Base-by-base conservation (phyloP, 1,139 yeast genomes). In the Protomyces arabidopsidicola region DNA sequence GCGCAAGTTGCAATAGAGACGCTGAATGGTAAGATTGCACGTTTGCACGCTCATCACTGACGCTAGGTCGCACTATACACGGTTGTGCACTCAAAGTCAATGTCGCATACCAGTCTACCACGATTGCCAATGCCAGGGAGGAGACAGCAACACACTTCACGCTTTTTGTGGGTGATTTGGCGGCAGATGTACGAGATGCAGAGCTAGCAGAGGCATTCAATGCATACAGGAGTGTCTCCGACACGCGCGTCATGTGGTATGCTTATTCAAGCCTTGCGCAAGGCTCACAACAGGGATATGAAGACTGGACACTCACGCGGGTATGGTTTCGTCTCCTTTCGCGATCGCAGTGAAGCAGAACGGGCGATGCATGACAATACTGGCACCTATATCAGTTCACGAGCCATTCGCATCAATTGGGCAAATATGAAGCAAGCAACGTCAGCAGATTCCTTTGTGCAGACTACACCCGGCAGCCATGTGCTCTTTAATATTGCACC, bases 181-280 rank as follows among this genome's bases (percentile, higher is more conserved):
- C 90, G 45, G 81, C 87, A 10, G 96, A 90, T 70, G 87, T 90
- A 48, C 86, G 88, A 71, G 97, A 90, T 74, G 95, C 87, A 69
- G 75, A 82, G 20, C 79, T 90, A 68, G 79, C 78, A 61, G 77
- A 75, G 55, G 81, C 88, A 6, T 90, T 90, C 72, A 70, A 78
- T n/a, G 77, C 78, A 64, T 88, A 83, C 73, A 78, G 78, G 22
- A 82, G 90, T 3, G 77, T 88, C 71, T 78, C 84, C 60, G 95
- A 89, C 73, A 97, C 96, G 18, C 91, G 90, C 70, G 96, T 90
- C 48, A 90, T 90, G 96, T 90, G 97, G 97, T 42, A 42, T 8
- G 22, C 22, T 10, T 27, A 8, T 27, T 27, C 31, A 27, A 8
- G 8, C 31, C 0, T 5, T 27, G 31, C 31, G 31, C 31, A 4